Percentiles rank a stretch among this genome's conserved stretches.
Conservation (phyloP, 1,284 basidiomycete genomes). For the Boletus albobrunnescens region DNA sequence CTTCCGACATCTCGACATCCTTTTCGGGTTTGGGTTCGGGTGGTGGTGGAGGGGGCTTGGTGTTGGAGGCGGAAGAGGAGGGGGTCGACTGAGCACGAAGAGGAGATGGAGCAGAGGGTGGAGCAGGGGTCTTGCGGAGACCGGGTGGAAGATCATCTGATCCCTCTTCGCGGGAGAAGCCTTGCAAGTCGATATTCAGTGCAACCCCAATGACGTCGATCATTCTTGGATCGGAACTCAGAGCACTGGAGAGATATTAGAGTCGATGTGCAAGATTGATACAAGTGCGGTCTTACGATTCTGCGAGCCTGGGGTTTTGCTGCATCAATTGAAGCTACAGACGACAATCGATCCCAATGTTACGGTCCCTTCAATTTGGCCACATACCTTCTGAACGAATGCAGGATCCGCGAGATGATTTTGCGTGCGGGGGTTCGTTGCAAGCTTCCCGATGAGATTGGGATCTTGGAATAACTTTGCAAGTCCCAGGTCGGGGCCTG, state of each 20-base stretch:
- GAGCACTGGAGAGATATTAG: constrained; percentile 38
- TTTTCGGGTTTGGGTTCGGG: constrained; percentile 38
- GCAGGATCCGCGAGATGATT: constrained; percentile 80
- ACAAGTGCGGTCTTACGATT: constrained; percentile 37
- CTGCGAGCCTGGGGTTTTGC: constrained; percentile 58
- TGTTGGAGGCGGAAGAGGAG: constrained; percentile 31
- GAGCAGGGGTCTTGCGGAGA: constrained; percentile 34
- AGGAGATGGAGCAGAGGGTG: constrained; percentile 41
- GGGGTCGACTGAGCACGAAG: constrained; percentile 42
- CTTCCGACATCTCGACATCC: constrained; percentile 63
- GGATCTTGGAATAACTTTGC: constrained; percentile 86
- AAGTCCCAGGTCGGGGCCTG: constrained; percentile 53
- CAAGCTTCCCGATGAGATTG: constrained; percentile 77
- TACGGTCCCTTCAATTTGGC: neutral
- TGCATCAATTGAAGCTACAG: constrained; percentile 57
- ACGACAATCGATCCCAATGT: neutral
- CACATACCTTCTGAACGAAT: constrained; percentile 65
- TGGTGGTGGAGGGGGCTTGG: constrained; percentile 27
- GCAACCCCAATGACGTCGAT: constrained; percentile 89
- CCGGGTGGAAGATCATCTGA: constrained; percentile 77
- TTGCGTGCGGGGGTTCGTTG: constrained; percentile 80
- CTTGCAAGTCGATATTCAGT: constrained; percentile 93
- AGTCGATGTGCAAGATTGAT: neutral
- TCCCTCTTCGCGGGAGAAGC: constrained; percentile 81
- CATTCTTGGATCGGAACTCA: constrained; percentile 82